Percentiles rank a stretch among this genome's conserved stretches.
Evolutionary conservation across 2,329 filamentous ascomycete genomes (phyloP).

Genomic region (Fusarium sp.): DNA sequence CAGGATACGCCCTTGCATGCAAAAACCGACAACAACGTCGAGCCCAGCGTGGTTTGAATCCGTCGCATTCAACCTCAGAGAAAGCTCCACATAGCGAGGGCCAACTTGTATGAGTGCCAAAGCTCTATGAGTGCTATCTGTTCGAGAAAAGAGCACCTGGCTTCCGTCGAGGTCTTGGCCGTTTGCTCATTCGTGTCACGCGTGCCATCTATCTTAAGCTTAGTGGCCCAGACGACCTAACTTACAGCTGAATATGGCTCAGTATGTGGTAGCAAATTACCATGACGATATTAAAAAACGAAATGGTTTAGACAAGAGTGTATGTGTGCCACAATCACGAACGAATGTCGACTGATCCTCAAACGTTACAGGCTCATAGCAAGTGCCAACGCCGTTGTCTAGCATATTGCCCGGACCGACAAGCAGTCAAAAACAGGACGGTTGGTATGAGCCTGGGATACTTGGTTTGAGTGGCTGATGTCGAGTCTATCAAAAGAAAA

Average conservation of each 20-base stretch:
- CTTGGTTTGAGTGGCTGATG: not conserved
- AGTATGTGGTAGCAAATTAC: not conserved
- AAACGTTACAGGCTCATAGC: not conserved
- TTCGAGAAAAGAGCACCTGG: not conserved
- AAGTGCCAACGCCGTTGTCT: not conserved
- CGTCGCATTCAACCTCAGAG: constrained; percentile 7
- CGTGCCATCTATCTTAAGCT: not conserved
- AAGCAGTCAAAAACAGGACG: not conserved
- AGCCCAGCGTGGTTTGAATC: constrained; percentile 45
- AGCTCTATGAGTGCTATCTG: not conserved
- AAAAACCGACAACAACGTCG: constrained; percentile 58
- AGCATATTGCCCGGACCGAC: not conserved
- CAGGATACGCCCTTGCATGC: constrained; percentile 61
- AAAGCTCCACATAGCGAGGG: not conserved
- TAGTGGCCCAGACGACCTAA: not conserved
- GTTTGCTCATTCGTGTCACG: too few species aligned
- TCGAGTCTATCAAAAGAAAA: not conserved
- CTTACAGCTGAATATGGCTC: not conserved
- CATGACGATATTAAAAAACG: not conserved
- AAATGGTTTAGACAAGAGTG: not conserved
- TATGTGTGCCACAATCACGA: not conserved
- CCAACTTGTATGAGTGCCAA: not conserved
- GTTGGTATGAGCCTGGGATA: not conserved
- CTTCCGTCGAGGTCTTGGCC: not conserved
- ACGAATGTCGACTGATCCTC: not conserved